Conservation (phyloP, 2,329 filamentous ascomycete genomes). For the Sordariomycetes sp. region DNA sequence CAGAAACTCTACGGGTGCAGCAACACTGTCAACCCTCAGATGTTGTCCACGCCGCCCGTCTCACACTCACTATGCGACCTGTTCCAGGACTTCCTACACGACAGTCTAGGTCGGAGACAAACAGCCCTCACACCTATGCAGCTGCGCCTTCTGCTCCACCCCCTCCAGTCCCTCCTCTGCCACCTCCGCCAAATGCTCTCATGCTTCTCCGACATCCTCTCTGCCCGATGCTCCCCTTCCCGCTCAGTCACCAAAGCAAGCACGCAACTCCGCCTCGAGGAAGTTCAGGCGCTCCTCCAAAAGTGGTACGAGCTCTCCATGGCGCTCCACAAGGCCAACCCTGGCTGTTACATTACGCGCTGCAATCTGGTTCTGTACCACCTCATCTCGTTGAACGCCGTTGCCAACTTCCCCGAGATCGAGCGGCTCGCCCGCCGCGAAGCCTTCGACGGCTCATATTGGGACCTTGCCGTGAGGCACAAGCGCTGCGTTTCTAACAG, state of each 20-base stretch:
- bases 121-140: slow-evolving; percentile 37
- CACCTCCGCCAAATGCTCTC: slow-evolving; percentile 55
- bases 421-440: slow-evolving; percentile 56
- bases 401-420: slow-evolving; percentile 57
- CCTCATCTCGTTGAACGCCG: slow-evolving; percentile 57
- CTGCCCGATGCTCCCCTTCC: slow-evolving; percentile 25
- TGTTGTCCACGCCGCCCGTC: slow-evolving; percentile 24
- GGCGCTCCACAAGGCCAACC: slow-evolving; percentile 41
- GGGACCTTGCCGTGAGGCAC: slow-evolving; percentile 43
- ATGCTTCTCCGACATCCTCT: slow-evolving; percentile 49
- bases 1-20: slow-evolving; percentile 46
- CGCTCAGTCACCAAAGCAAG: slow-evolving; percentile 47
- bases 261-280: slow-evolving; percentile 49
- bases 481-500: slow-evolving; percentile 53
- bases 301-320: slow-evolving; percentile 59
- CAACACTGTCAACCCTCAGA: slow-evolving; percentile 37
- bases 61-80: slow-evolving; percentile 52
- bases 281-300: slow-evolving; percentile 52
- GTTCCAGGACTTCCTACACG: slow-evolving; percentile 57
- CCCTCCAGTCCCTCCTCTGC: slow-evolving; percentile 53
- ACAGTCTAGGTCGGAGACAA: slow-evolving; percentile 44
- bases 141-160: slow-evolving; percentile 57
- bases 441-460: slow-evolving; percentile 41
- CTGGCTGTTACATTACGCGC: slow-evolving; percentile 47
- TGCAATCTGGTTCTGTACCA: slow-evolving; percentile 61